Evolutionary conservation across 2,329 filamentous ascomycete genomes (phyloP), one percentile per base, ranked within the genome.

Genomic region (Cryphonectria parasitica): DNA sequence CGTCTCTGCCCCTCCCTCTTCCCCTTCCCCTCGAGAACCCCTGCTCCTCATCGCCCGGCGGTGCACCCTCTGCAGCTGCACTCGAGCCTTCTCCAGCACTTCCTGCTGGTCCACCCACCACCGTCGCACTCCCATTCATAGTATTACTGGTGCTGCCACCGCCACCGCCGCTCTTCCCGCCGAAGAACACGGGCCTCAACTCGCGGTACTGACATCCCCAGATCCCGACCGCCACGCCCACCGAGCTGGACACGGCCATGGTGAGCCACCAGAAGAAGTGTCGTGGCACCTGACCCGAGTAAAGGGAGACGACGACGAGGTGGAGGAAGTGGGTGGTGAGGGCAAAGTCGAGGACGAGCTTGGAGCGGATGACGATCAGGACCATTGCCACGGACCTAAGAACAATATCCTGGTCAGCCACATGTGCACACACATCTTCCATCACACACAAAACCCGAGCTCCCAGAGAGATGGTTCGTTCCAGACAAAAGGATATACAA

Each of bases 171-270:
- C 19, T 28, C 67, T 49, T 7, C 2, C 91, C 91, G 28, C 94
- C 94, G 78, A 98, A 98, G 71, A 89, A 91, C 76, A 98, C 97
- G 15, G 96, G 95, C 77, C 90, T 87, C 69, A 99, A 83, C 81
- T 99, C 96, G 72, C 95, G 87, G 85, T 94, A 97, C 77, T 91
- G 93, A 79, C 95, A 98, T 3, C 91, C 93, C 93, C 95, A 98
- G 52, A 97, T 91, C 4, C 93, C 95, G 1, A 96, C 83, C 63
- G 84, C 88, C 11, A 86, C 80, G 41, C 83, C 82, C 3, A 84
- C 69, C 4, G 79, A 81, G 56, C 83, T 81, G 1, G 86, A 87
- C 19, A 76, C 77, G 15, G 79, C 74, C 85, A 88, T 87, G 74
- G 85, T 82, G 70, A 83, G 83, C 95, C 96, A 99, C 96, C 96